Conservation (phyloP, 1,284 basidiomycete species). For the Marasmius fiardii region DNA sequence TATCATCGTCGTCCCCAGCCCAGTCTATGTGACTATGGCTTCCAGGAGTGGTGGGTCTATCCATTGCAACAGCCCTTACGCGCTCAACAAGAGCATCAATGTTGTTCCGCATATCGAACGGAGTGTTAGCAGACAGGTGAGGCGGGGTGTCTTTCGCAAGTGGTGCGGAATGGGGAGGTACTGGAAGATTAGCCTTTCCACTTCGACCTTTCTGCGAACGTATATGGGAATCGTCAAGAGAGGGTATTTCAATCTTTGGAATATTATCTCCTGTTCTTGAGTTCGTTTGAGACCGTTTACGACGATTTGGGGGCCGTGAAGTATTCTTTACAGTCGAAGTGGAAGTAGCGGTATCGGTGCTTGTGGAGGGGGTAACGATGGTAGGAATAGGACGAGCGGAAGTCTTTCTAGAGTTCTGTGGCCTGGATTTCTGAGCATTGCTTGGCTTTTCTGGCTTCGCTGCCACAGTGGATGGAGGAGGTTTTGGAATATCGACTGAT, state of each 20-base stretch:
- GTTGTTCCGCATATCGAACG: constrained; percentile 51
- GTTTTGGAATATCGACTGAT: background rate
- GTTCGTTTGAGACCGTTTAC: constrained; percentile 34
- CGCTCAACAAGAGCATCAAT: constrained; percentile 72
- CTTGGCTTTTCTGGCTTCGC: background rate
- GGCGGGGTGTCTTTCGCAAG: constrained; percentile 56
- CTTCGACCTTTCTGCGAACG: constrained; percentile 25
- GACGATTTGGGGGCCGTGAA: constrained; percentile 35
- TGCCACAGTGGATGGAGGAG: background rate
- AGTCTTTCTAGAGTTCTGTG: constrained; percentile 25
- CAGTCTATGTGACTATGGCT: constrained; percentile 76
- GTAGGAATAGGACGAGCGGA: constrained; percentile 29
- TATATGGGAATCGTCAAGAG: constrained; percentile 25
- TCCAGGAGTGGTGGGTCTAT: constrained; percentile 62
- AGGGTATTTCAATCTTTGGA: constrained; percentile 28
- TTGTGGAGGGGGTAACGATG: constrained; percentile 26
- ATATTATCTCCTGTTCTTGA: constrained; percentile 17
- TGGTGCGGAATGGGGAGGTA: constrained; percentile 29
- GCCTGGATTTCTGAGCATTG: constrained; percentile 1
- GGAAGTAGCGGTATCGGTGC: constrained; percentile 20
- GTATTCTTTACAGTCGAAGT: constrained; percentile 28
- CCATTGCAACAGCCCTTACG: constrained; percentile 67
- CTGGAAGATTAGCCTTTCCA: constrained; percentile 22
- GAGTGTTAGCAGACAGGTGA: constrained; percentile 40
- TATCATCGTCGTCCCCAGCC: constrained; percentile 81